Evolutionary conservation across 148 eudicot species (phyloP), one percentile per base, ranked within the genome.

Genomic region (Cornus florida): DNA sequence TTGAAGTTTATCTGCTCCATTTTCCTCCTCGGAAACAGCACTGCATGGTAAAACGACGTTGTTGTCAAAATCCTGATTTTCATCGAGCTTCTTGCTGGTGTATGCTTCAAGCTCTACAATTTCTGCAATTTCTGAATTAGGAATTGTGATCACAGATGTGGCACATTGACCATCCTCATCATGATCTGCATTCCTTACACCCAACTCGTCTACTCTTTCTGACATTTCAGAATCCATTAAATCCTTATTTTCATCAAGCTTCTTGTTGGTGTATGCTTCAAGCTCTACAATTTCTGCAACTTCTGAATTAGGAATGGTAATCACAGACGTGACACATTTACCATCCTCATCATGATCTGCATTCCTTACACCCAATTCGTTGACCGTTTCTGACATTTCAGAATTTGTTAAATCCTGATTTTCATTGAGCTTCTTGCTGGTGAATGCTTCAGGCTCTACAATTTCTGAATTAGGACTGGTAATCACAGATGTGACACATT

Each of bases 271-370:
- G 28, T 28, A 28, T 28, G 28, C 28, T 28, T 28, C 28, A 28
- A 28, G 28, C 28, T 28, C 28, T 28, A 28, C 50, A 13, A 72
- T 69, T 33, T 80, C 77, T 59, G 74, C 62, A 50, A 67, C 33
- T 28, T 72, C 14, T 7, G 32, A 16, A 79, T 32, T 59, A 46
- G 77, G 60, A 62, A 33, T 69, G 10, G 73, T 41, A 59, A 57
- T 81, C 85, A 73, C 86, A 41, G 82, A 84, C 5, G 56, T 32
- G 6, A 77, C 74, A 35, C 23, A 67, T 11, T 11, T 67, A 70
- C 70, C 72, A 83, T 39, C 82, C 65, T 74, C 80, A 28, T 83
- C 82, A 75, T 71, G 13, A 74, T 73, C 67, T 76, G 17, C 70
- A 64, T 67, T 71, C 33, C 39, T 23, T 35, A 76, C 31, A 78